Base-by-base conservation (phyloP, 805 yeast genomes). In the Candida morakotiae region DNA sequence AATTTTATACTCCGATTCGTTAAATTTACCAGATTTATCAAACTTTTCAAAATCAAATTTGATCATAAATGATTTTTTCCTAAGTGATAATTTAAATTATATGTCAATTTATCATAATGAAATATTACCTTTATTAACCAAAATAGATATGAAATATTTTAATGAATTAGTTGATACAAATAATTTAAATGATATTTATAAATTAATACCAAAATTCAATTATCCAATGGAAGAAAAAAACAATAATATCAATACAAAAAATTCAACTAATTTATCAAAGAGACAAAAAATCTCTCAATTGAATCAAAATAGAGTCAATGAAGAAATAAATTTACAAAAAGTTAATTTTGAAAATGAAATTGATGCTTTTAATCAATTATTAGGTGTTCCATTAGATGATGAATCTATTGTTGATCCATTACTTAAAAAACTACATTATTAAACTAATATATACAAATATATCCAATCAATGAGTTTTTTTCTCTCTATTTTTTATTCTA, bases 41-140 rank as follows among this genome's bases (percentile, higher is more conserved):
- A 44, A 52, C 1, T 59, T 55, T 36, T 56, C 58, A 38, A 61
- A 60, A 35, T 65, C 65, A 3, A 57, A 56, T 35, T 45, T 62
- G 26, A 56, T 62, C 7, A 58, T 61, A 11, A 60, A 58, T 40
- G 69, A 63, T 38, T 60, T 63, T 42, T 63, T 63, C 40, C 48
- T 63, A 24, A 53, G 62, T 23, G 62, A 60, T 31, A 57, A 60
- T 40, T 46, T 59, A 25, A 48, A 43, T 39, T 63, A 63, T 41
- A 58, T 63, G 59, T 59, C 67, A 2, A 55, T 52, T 3, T 62
- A 63, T 40, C 69, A 63, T 42, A 63, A 63, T 38, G 66, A 63
- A 30, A 56, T 62, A 1, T 43, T 62, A 14, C 64, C 60, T 4
- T 46, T 63, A 32, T 47, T 63, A 21, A 53, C 53, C 5, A 47